Percentiles rank a stretch among this genome's conserved stretches.
Evolutionary conservation across 2,329 filamentous ascomycete species (phyloP).

Genomic region (Parascedosporium putredinis): DNA sequence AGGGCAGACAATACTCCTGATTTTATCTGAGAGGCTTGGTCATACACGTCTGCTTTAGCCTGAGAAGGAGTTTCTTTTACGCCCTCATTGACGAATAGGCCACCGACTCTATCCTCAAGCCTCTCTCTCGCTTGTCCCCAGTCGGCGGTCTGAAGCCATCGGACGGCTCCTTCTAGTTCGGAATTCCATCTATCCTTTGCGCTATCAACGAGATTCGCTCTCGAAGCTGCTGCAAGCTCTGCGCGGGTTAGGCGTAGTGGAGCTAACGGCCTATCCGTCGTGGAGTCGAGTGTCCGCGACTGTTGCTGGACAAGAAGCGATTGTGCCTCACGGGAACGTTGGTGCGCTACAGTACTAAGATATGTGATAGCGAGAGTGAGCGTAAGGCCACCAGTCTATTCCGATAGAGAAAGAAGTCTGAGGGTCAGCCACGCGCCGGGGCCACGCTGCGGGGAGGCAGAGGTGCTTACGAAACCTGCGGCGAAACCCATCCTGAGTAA

Average conservation of each 20-base stretch:
- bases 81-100: conserved; percentile 24
- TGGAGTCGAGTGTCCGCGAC: conserved; percentile 39
- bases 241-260: conserved; percentile 38
- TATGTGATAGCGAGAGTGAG: conserved; percentile 66
- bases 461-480: conserved; percentile 57
- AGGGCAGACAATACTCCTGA: conserved; percentile 26
- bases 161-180: conserved; percentile 57
- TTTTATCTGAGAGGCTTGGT: conserved; percentile 10
- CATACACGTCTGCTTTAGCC: not conserved
- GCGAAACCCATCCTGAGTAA: conserved; percentile 55
- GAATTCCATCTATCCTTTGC: conserved; percentile 71
- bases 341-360: conserved; percentile 59
- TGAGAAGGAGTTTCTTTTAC: conserved; percentile 3
- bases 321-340: conserved; percentile 53
- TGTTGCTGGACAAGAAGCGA: conserved; percentile 46
- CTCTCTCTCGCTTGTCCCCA: conserved; percentile 53
- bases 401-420: no score
- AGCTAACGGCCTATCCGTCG: conserved; percentile 38
- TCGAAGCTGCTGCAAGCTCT: conserved; percentile 39
- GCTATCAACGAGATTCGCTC: conserved; percentile 49
- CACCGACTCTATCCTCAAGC: conserved; percentile 37
- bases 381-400: conserved; percentile 65
- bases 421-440: no score
- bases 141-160: conserved; percentile 54
- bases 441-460: not conserved